Conservation (phyloP, 192 early-diverging fungal genomes). For the Coemansia sp. region DNA sequence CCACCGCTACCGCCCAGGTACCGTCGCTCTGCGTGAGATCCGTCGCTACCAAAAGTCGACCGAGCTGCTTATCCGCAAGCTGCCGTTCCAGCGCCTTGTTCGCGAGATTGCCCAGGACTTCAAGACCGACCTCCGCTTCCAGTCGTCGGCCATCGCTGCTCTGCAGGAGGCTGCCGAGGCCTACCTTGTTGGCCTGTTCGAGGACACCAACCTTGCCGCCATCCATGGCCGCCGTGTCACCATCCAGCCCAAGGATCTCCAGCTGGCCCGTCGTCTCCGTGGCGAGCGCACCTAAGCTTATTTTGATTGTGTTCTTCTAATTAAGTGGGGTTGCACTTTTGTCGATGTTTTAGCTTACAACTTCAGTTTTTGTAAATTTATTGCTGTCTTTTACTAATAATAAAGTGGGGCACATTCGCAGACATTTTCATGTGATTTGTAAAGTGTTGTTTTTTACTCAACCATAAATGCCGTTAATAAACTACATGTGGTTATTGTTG, state of each 20-base stretch:
- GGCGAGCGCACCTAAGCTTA: conserved; percentile 77
- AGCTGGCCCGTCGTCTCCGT: conserved; percentile 94
- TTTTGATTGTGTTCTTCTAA: background rate
- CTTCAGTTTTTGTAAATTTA: conserved; percentile 9
- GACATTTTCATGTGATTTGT: background rate
- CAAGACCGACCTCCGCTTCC: conserved; percentile 99
- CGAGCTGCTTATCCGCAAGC: conserved; percentile 90
- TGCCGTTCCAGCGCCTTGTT: conserved; percentile 94
- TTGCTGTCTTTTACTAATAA: background rate
- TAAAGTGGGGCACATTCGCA: background rate
- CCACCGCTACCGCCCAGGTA: conserved; percentile 85
- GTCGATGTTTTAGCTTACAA: conserved; percentile 3
- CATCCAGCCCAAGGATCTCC: conserved; percentile 99
- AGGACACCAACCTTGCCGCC: conserved; percentile 99
- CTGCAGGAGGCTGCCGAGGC: conserved; percentile 98
- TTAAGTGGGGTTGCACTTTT: background rate
- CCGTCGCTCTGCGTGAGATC: conserved; percentile 89
- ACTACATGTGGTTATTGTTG: background rate
- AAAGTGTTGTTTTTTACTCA: background rate
- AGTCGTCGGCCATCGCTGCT: conserved; percentile 98
- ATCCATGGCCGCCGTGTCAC: conserved; percentile 99
- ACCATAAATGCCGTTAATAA: conserved; percentile 10
- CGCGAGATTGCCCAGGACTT: conserved; percentile 99
- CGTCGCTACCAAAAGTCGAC: conserved; percentile 96
- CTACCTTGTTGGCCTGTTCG: conserved; percentile 86